Percentiles rank a stretch among this genome's conserved stretches.
phyloP scores from a whole-genome alignment of 371 early-diverging fungal species.

The Mortierella sp. region DNA sequence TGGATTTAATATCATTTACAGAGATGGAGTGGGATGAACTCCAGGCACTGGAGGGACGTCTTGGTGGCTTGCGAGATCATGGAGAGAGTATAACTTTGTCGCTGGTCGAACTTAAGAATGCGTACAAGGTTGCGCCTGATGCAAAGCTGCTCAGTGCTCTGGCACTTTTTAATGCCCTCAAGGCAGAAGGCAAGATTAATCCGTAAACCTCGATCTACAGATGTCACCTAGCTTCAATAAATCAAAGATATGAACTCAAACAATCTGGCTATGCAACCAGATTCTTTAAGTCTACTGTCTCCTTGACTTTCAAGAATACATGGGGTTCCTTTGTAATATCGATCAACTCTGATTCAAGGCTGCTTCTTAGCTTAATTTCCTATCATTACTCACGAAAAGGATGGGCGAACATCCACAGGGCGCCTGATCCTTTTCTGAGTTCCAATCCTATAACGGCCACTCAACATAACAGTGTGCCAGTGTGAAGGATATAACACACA shows the following conservation, averaged over 20 bases:
- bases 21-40: slow-evolving; percentile 66
- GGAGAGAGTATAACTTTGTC: slow-evolving; percentile 84
- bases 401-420: slow-evolving; percentile 34
- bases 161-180: slow-evolving; percentile 72
- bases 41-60: slow-evolving; percentile 68
- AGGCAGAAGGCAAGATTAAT: slow-evolving; percentile 54
- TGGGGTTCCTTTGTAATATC: slow-evolving; percentile 20
- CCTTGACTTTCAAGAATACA: slow-evolving; percentile 25
- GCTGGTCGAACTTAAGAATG: slow-evolving; percentile 72
- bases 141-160: slow-evolving; percentile 80
- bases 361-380: slow-evolving; percentile 10
- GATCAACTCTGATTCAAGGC: slow-evolving; percentile 1
- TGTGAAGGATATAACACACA: background rate
- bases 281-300: slow-evolving; percentile 18
- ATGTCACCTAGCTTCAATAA: background rate
- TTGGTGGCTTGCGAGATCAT: slow-evolving; percentile 79
- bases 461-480: background rate
- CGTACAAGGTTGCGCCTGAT: slow-evolving; percentile 77
- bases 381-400: slow-evolving; percentile 16
- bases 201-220: background rate
- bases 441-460: slow-evolving; percentile 20
- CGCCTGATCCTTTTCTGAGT: slow-evolving; percentile 6
- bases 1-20: slow-evolving; percentile 1
- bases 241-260: too few relatives aligned
- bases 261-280: background rate